Percentiles rank a stretch among this genome's conserved stretches.
phyloP scores from a whole-genome alignment of 192 early-diverging fungal genomes.

The Phlyctochytrium bullatum region DNA sequence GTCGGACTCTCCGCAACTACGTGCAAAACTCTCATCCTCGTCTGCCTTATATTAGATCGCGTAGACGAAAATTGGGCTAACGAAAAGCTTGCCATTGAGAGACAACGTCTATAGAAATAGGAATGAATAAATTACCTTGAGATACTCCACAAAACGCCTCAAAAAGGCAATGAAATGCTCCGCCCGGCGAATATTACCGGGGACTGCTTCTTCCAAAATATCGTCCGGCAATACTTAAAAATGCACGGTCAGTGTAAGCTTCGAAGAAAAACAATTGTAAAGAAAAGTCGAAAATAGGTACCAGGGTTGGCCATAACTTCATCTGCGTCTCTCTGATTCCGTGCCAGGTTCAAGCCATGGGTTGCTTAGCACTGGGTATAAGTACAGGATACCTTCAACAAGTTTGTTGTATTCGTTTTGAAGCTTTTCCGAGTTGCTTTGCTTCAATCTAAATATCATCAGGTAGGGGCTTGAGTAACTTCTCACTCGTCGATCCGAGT shows the following conservation, averaged over 20 bases:
- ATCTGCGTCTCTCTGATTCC: constrained; percentile 76
- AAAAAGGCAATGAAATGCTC: constrained; percentile 99
- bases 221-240: constrained; percentile 81
- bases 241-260: neutral
- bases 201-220: constrained; percentile 87
- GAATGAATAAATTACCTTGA: too few relatives aligned
- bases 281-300: constrained; percentile 9
- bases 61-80: neutral
- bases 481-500: constrained; percentile 73
- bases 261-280: neutral
- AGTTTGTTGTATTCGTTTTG: constrained; percentile 86
- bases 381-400: constrained; percentile 90
- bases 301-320: constrained; percentile 87
- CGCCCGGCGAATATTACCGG: constrained; percentile 95
- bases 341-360: constrained; percentile 72
- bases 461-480: constrained; percentile 22
- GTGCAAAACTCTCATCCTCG: constrained; percentile 92
- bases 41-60: constrained; percentile 43
- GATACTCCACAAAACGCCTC: constrained; percentile 93
- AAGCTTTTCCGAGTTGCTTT: constrained; percentile 82
- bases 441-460: constrained; percentile 71
- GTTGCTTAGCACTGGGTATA: too few relatives aligned
- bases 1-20: constrained; percentile 94
- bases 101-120: neutral
- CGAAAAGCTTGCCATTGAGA: too few relatives aligned